Percentiles rank a stretch among this genome's conserved stretches.
These are phyloP conservation scores for Trichoderma brevicompactum DNA, from an alignment of 2,329 filamentous ascomycete genomes.

Conservation along the genomic window DNA sequence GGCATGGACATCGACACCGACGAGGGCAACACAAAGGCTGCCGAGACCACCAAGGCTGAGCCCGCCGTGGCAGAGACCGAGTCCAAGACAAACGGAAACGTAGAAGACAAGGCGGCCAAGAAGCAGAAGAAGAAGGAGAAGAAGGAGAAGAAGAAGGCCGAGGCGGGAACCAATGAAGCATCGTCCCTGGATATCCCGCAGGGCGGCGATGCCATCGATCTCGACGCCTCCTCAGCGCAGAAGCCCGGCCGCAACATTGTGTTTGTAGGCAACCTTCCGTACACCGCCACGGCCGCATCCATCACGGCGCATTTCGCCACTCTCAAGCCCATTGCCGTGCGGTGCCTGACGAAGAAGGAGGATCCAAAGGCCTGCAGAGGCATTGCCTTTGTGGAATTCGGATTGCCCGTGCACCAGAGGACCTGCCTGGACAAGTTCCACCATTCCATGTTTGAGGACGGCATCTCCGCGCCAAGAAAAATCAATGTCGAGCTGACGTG, in stretches of 20 bases:
- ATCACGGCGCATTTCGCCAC: conserved; percentile 78
- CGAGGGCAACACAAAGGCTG: conserved; percentile 40
- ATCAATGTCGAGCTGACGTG: conserved; percentile 94
- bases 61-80: conserved; percentile 33
- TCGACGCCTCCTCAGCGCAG: conserved; percentile 28
- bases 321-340: conserved; percentile 56
- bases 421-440: conserved; percentile 90
- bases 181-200: not conserved
- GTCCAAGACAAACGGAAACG: conserved; percentile 38
- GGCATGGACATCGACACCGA: conserved; percentile 40
- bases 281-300: conserved; percentile 71
- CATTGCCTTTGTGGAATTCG: conserved; percentile 89
- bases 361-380: conserved; percentile 68
- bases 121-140: conserved; percentile 35
- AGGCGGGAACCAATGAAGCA: conserved; percentile 33
- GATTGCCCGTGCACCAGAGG: conserved; percentile 85
- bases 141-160: conserved; percentile 34
- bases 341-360: conserved; percentile 71
- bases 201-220: conserved; percentile 42
- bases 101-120: conserved; percentile 38
- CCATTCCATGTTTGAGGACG: conserved; percentile 74
- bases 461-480: conserved; percentile 62
- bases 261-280: conserved; percentile 79
- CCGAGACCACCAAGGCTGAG: conserved; percentile 35
- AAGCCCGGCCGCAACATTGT: conserved; percentile 42